Conservation (phyloP, 2,329 filamentous ascomycete species). For the Penicillium digitatum region DNA sequence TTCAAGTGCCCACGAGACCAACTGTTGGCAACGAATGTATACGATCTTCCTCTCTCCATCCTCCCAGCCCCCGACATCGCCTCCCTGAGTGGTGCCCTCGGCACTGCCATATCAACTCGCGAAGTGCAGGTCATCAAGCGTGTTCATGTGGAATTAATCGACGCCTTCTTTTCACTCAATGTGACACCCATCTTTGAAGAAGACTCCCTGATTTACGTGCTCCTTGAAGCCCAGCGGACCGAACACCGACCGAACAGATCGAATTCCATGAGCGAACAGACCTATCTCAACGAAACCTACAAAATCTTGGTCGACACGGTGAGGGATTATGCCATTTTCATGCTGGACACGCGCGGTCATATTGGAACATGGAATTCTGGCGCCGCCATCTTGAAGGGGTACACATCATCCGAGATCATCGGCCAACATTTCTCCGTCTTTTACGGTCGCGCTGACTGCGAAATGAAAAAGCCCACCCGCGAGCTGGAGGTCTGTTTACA, state of each 20-base stretch:
- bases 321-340: conserved; percentile 62
- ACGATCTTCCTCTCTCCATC: conserved; percentile 36
- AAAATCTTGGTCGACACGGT: conserved; percentile 60
- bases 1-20: conserved; percentile 34
- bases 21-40: conserved; percentile 37
- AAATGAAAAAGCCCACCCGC: conserved; percentile 48
- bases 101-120: conserved; percentile 36
- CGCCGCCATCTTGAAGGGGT: conserved; percentile 55
- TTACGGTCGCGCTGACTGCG: conserved; percentile 52
- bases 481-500: conserved; percentile 53
- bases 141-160: conserved; percentile 19
- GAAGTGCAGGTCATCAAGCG: conserved; percentile 35
- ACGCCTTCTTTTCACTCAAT: conserved; percentile 30
- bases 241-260: conserved; percentile 27
- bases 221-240: conserved; percentile 43
- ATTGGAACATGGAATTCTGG: conserved; percentile 58
- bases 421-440: conserved; percentile 58
- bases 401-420: conserved; percentile 52
- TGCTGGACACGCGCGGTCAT: conserved; percentile 54
- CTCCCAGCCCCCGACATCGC: conserved; percentile 37
- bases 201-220: conserved; percentile 39
- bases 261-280: conserved; percentile 37
- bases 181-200: conserved; percentile 45
- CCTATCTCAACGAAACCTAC: conserved; percentile 53
- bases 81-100: conserved; percentile 37